Evolutionary conservation across 2,329 filamentous ascomycete species (phyloP).

Genomic region (Aspergillus sp.): DNA sequence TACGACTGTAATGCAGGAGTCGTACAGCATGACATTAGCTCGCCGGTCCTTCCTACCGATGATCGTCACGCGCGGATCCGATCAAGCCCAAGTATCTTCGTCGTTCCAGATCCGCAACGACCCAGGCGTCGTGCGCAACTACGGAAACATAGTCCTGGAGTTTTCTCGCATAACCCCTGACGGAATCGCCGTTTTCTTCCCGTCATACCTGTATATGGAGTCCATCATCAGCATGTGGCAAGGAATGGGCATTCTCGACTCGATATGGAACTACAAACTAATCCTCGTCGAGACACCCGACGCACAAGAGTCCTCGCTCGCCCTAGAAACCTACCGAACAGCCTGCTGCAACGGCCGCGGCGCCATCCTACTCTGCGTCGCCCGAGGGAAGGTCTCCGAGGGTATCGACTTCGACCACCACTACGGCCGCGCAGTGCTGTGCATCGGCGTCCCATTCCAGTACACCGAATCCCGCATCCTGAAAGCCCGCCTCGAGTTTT

Average conservation of each 20-base stretch:
- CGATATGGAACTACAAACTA: slow-evolving; percentile 98
- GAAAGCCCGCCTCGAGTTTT: slow-evolving; percentile 87
- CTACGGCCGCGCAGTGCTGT: slow-evolving; percentile 89
- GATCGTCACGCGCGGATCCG: slow-evolving; percentile 91
- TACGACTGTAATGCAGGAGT: slow-evolving; percentile 84
- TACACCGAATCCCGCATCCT: slow-evolving; percentile 97
- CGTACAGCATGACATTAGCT: slow-evolving; percentile 92
- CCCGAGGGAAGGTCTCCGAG: slow-evolving; percentile 92
- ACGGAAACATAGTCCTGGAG: slow-evolving; percentile 84
- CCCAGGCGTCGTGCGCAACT: slow-evolving; percentile 92
- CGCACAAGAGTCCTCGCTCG: slow-evolving; percentile 90
- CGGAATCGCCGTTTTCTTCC: slow-evolving; percentile 98
- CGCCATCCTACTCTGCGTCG: slow-evolving; percentile 86
- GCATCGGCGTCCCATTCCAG: slow-evolving; percentile 95
- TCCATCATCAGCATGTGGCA: slow-evolving; percentile 99
- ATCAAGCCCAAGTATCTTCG: slow-evolving; percentile 86
- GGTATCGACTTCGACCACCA: slow-evolving; percentile 99
- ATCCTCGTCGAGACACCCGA: slow-evolving; percentile 97
- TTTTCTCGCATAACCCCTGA: slow-evolving; percentile 95
- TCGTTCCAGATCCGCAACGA: slow-evolving; percentile 94
- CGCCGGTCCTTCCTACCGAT: slow-evolving; percentile 92
- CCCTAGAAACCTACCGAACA: slow-evolving; percentile 91
- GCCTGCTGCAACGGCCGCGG: slow-evolving; percentile 96
- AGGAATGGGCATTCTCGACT: slow-evolving; percentile 92
- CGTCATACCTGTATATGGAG: slow-evolving; percentile 98